These are phyloP conservation scores for Boletus barrowsii DNA, from an alignment of 768 basidiomycete species.

Conservation along the genomic window DNA sequence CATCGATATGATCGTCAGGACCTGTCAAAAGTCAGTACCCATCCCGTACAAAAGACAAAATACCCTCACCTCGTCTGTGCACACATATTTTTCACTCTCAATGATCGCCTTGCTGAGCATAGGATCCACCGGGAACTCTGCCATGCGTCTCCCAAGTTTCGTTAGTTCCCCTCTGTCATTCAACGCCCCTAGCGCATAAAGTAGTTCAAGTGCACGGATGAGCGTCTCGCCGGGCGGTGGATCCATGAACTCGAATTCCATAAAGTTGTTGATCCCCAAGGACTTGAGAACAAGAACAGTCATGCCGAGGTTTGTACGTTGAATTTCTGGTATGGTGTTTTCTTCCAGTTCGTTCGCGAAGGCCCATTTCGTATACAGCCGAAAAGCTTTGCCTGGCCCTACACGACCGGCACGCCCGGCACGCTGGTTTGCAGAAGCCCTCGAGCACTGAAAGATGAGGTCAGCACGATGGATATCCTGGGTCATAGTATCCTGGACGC, in stretches of 20 bases:
- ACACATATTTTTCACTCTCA: conserved; percentile 88
- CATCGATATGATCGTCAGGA: conserved; percentile 97
- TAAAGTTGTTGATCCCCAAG: conserved; percentile 95
- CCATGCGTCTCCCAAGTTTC: conserved; percentile 96
- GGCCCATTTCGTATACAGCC: conserved; percentile 99
- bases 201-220: conserved; percentile 87
- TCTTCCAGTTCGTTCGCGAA: conserved; percentile 94
- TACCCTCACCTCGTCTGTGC: conserved; percentile 88
- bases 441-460: conserved; percentile 65
- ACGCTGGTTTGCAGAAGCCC: conserved; percentile 95
- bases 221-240: conserved; percentile 97
- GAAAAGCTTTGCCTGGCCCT: conserved; percentile 96
- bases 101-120: conserved; percentile 97
- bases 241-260: conserved; percentile 98
- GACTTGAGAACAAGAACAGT: conserved; percentile 95
- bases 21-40: conserved; percentile 39
- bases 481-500: conserved; percentile 30
- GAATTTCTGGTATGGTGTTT: conserved; percentile 97
- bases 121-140: conserved; percentile 98
- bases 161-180: conserved; percentile 97
- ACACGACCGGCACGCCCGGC: conserved; percentile 98
- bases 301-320: conserved; percentile 96
- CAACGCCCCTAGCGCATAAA: conserved; percentile 94
- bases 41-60: neutral
- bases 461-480: neutral